Evolutionary conservation across 2,329 filamentous ascomycete genomes (phyloP).

Genomic region (Rhinocladiella similis): DNA sequence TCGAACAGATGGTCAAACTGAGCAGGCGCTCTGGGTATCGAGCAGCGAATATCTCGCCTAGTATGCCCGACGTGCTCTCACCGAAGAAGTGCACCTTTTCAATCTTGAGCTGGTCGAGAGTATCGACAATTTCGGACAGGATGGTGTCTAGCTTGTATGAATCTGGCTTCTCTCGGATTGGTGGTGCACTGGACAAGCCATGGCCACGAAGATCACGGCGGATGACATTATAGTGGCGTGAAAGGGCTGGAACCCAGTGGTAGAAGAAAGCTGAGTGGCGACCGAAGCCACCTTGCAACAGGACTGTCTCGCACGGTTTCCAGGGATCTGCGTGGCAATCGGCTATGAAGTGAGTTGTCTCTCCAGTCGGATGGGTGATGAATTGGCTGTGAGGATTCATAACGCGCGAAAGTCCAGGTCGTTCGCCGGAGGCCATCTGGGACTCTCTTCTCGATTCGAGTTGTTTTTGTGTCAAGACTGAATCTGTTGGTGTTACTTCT

Average conservation of each 20-base stretch:
- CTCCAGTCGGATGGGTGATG: conserved; percentile 11
- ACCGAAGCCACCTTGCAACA: conserved; percentile 17
- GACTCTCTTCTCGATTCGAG: background rate
- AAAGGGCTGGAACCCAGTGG: conserved; percentile 14
- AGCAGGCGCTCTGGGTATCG: conserved; percentile 10
- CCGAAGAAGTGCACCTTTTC: conserved; percentile 18
- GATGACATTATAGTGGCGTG: conserved; percentile 13
- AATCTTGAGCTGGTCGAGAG: conserved; percentile 13
- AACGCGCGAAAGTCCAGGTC: no score
- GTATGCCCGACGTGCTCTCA: conserved; percentile 16
- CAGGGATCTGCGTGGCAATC: conserved; percentile 17
- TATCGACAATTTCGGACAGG: conserved; percentile 14
- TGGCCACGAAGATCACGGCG: conserved; percentile 18
- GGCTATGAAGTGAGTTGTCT: conserved; percentile 12
- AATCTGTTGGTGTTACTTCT: background rate
- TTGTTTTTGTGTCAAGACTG: background rate
- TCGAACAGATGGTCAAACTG: conserved; percentile 14
- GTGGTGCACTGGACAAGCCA: conserved; percentile 13
- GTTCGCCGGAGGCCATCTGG: no score
- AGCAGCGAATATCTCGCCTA: conserved; percentile 16
- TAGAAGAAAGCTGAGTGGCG: conserved; percentile 18
- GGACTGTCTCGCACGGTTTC: conserved; percentile 8
- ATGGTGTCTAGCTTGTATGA: conserved; percentile 12
- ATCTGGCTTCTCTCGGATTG: conserved; percentile 4
- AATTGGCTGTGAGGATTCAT: conserved; percentile 1